Evolutionary conservation across 1,139 yeast genomes (phyloP), one percentile per base, ranked within the genome.

Genomic region (Sugiyamaella paludigena): DNA sequence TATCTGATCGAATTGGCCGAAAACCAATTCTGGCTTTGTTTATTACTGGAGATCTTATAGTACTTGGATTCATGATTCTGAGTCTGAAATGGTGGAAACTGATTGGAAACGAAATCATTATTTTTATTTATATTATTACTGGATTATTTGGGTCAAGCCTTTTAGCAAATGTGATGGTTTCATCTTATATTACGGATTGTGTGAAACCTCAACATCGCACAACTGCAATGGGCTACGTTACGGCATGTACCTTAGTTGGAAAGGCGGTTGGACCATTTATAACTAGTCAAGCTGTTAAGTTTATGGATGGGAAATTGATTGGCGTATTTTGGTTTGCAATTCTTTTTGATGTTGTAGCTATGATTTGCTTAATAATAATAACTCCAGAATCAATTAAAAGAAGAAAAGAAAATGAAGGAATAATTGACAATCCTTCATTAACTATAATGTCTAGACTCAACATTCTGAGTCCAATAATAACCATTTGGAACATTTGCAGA

Each of bases 211-310:
- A 36, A 11, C 47, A 49, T 19, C 50, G 59, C 9, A 47, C 58
- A 12, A 49, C 46, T 27, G 59, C 59, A 1, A 54, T 56, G 58
- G 49, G 58, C 16, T 54, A 50, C 33, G 46, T 55, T 31, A 51
- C 49, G 32, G 58, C 59, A 2, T 54, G 57, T 42, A 44, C 36
- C 7, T 41, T 56, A 16, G 39, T 55, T 8, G 59, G 59, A 12
- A 56, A 56, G 40, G 55, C 58, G 2, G 41, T 47, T 2, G 59
- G 59, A 13, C 59, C 59, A 12, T 51, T 54, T 33, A 30, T 54
- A 11, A 46, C 50, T 36, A 51, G 58, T 31, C 28, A 40, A 19
- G 31, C 43, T 6, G 47, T 56, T 8, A 40, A 40, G n/a, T 31
- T 29, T n/a, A 29, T 32, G n/a, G 33, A 49, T 16, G 52, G 51